Conservation (phyloP, 2,329 filamentous ascomycete species). For the Zymoseptoria crescenta region DNA sequence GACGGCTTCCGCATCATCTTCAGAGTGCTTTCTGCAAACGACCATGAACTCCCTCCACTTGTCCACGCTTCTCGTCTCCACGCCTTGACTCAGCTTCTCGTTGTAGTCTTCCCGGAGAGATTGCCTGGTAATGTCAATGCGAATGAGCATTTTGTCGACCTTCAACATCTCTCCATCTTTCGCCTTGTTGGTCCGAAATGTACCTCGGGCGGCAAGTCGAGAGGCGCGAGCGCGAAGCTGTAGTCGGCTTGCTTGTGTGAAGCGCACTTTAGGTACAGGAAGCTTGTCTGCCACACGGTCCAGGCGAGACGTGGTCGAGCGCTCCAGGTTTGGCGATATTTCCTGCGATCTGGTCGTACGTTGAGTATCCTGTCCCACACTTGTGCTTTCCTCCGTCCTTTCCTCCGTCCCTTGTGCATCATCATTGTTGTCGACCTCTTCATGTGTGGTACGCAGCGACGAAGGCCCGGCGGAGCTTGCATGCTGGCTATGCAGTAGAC, state of each 20-base stretch:
- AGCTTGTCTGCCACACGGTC: constrained; percentile 13
- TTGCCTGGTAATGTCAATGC: constrained; percentile 47
- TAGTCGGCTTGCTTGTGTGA: constrained; percentile 25
- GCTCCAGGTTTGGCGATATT: constrained; percentile 5
- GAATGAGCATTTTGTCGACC: constrained; percentile 61
- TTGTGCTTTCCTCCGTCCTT: constrained; percentile 5
- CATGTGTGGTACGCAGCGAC: neutral
- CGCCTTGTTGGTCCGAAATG: constrained; percentile 27
- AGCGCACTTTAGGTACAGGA: constrained; percentile 20
- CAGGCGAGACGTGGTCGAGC: constrained; percentile 5
- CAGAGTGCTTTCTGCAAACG: constrained; percentile 52
- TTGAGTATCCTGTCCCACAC: neutral
- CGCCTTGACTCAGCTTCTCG: constrained; percentile 54
- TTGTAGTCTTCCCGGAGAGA: constrained; percentile 52
- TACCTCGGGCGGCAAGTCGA: constrained; percentile 23
- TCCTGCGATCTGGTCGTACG: constrained; percentile 3
- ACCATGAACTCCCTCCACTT: constrained; percentile 60
- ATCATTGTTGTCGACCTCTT: constrained; percentile 2
- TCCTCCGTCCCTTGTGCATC: constrained; percentile 21
- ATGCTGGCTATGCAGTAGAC: neutral
- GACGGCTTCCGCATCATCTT: constrained; percentile 40
- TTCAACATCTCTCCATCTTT: constrained; percentile 57
- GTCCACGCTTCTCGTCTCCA: constrained; percentile 51
- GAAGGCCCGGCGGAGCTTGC: neutral
- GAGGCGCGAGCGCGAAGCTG: constrained; percentile 25